Evolutionary conservation across 2,329 filamentous ascomycete species (phyloP), one percentile per base, ranked within the genome.

Genomic region (Fusarium foetens): DNA sequence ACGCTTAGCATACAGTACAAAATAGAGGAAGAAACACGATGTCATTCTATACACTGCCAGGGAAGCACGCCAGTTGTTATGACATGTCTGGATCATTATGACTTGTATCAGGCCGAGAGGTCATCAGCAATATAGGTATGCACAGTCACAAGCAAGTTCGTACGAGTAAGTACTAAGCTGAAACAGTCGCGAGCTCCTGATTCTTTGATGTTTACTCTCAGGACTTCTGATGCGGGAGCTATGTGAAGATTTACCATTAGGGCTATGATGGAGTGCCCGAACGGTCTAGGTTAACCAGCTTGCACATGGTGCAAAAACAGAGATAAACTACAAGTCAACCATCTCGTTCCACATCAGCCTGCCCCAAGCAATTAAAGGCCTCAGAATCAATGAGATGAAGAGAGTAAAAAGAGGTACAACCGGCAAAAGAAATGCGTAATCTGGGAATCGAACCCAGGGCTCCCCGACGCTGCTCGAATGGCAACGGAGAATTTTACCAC

Each of bases 401-500:
- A 21, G 23, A 25, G 6, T 7, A 8, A 23, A 11, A 21, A 25
- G 17, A 31, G 8, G 6, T 4, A 8, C 14, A 52, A 36, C 16
- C 6, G 14, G 29, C 29, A 41, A 36, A 31, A 45, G 42, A 8
- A 9, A 41, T 69, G 66, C 64, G 66, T 69, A 55, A 69, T 69
- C 66, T 66, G 64, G 64, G 64, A 67, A 67, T 67, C 64, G 64
- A 67, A 67, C 62, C 64, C 64, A 66, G 64, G 64, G 64, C 64
- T 67, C 64, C 62, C 64, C 64, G 64, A 67, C 42, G 59, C 35
- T 62, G 35, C 59, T 62, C 59, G 42, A 46, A 62, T 67, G 64
- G 64, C 64, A 67, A 67, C 64, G 64, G 64, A 67, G 64, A 67
- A 67, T 67, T 67, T 67, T 67, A 67, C 64, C 64, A 67, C 66